phyloP scores from a whole-genome alignment of 2,329 filamentous ascomycete species.

The Clonostachys sp. region DNA sequence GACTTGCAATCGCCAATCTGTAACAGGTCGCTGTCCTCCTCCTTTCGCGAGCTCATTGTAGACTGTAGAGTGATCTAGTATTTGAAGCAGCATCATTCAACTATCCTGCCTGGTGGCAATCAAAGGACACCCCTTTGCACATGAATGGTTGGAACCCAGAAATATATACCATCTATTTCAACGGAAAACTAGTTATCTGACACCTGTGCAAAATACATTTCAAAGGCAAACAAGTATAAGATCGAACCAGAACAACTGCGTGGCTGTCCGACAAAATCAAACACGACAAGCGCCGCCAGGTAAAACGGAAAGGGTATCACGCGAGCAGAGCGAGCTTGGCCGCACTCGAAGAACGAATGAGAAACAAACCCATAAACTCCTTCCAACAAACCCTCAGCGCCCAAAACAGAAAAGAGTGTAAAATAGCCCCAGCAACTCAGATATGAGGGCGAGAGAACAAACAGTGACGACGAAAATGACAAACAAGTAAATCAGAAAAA shows the following conservation, averaged over 20 bases:
- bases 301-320: slow-evolving; percentile 13
- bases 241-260: too few species aligned
- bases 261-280: too few species aligned
- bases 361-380: not conserved
- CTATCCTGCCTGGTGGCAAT: too few species aligned
- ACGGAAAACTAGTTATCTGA: not conserved
- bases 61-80: too few species aligned
- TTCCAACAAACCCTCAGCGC: not conserved
- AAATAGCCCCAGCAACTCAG: not conserved
- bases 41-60: too few species aligned
- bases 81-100: too few species aligned
- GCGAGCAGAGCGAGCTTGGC: slow-evolving; percentile 6
- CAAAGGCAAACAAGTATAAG: too few species aligned
- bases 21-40: too few species aligned
- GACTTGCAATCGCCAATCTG: not conserved
- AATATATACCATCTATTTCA: too few species aligned
- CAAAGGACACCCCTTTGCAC: too few species aligned
- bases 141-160: too few species aligned
- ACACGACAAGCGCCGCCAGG: not conserved
- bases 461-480: not conserved
- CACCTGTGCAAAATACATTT: not conserved
- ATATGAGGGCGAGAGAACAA: not conserved
- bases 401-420: not conserved
- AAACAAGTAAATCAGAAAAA: not conserved
- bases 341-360: not conserved